Evolutionary conservation across 805 yeast species (phyloP), one percentile per base, ranked within the genome.

Genomic region (Jamesozyma hellenica): DNA sequence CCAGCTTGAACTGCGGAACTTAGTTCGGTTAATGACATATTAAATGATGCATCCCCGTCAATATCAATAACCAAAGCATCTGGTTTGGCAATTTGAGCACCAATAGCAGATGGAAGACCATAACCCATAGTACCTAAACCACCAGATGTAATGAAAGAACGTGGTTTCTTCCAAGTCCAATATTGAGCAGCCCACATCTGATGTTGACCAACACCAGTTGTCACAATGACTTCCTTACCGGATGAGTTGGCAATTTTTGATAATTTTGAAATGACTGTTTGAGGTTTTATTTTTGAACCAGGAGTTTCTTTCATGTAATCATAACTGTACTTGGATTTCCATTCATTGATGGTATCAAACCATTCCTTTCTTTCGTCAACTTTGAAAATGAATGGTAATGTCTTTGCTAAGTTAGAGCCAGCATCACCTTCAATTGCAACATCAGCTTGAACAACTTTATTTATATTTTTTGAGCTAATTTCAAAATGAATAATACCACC

Each of bases 161-260:
- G 78, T 54, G 98, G 98, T 47, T 74, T 67, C 45, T 79, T 81
- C 95, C 96, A 90, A 38, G 87, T 77, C 77, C 83, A 88, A 65
- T 87, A 88, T 69, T 92, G 98, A 23, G 97, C 97, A 29, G 97
- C 94, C 98, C 98, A 90, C 98, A 90, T 90, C 71, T 90, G 98
- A 73, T 90, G 98, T 72, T 92, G 98, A 45, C 98, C 98, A 39
- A 92, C 97, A 72, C 98, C 98, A 28, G 98, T 92, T 39, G 97
- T 82, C 52, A 90, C 81, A 53, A 88, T 76, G 43, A 85, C 87
- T 52, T 83, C 88, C 56, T 76, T 83, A n/a, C 53, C 56, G 17
- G 52, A 40, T 52, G 63, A 62, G 36, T 67, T 63, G 26, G 87
- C 79, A 51, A 87, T 79, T 46, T 76, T 72, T 3, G 92, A 76